Evolutionary conservation across 139 green algal genomes (phyloP), one percentile per base, ranked within the genome.

Genomic region (Chlorella sp.): DNA sequence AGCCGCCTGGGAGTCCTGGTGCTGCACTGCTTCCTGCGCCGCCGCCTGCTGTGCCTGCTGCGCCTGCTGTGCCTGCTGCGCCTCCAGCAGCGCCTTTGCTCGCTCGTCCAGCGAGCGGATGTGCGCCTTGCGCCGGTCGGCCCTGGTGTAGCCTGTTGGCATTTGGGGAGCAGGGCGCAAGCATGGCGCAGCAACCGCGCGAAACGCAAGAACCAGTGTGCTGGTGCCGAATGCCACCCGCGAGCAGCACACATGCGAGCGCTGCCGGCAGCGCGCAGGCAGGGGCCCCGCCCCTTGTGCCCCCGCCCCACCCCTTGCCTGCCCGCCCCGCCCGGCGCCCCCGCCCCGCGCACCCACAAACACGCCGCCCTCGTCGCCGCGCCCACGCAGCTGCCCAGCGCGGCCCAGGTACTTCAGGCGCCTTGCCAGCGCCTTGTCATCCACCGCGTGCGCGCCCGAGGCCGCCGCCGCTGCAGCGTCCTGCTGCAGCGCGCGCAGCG

Each of bases 401-500:
- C 56, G 56, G 23, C 67, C 67, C 43, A 77, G 35, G 72, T 71
- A 77, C 33, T 66, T 38, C 15, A 86, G 76, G 45, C 79, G 73
- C 46, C 69, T 36, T 36, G 29, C 67, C 25, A 88, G 65, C 62
- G 51, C 67, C 40, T 67, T 67, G 51, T 79, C 65, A 29, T 70
- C 60, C 2, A 76, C 71, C 0, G 66, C 71, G 5, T 35, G 42
- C 51, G 17, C 21, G 36, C 6, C 33, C 43, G 4, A 27, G 29
- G 5, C 29, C 40, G 1, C 43, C 3, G 43, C 38, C 14, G 70
- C 2, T 61, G n/a, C 50, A 62, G 43, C 50, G 45, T 80, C 77
- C 46, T 50, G 63, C 40, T 73, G 73, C 31, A 84, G 69, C 23
- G 67, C 58, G 6, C 35, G 38, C 73, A 92, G 74, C 50, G 82